These are phyloP conservation scores for Stenogyne calaminthoides DNA, from an alignment of 305 asterid species.

Conservation along the genomic window DNA sequence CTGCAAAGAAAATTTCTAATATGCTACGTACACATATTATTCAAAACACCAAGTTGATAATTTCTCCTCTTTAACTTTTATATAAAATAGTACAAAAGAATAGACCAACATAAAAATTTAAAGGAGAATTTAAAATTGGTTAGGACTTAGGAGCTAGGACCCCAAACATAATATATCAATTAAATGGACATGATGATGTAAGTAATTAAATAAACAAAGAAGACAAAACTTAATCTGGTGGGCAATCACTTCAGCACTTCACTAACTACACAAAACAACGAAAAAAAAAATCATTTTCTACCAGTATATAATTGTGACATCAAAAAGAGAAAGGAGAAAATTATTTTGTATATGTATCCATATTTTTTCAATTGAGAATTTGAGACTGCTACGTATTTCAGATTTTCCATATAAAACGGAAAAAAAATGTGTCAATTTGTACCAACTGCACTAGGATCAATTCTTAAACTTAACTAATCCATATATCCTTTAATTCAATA, in stretches of 20 bases:
- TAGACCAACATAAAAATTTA: neutral
- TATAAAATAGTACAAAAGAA: neutral
- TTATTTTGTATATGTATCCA: neutral
- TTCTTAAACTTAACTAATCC: constrained; percentile 18
- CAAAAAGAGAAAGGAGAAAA: neutral
- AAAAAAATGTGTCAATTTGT: neutral
- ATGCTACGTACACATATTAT: neutral
- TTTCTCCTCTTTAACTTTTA: neutral
- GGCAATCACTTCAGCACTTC: constrained; percentile 22
- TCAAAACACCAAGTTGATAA: neutral
- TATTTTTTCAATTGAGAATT: neutral
- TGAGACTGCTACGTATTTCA: neutral
- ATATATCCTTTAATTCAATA: neutral
- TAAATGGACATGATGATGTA: constrained; percentile 7
- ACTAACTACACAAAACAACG: constrained; percentile 2
- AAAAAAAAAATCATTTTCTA: neutral
- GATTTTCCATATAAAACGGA: neutral
- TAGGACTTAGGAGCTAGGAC: neutral
- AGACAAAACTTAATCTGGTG: constrained; percentile 17
- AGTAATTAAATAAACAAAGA: neutral
- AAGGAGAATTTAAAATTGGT: neutral
- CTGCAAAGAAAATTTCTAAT: neutral
- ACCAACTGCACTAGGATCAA: neutral
- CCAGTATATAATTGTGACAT: neutral
- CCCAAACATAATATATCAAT: neutral